These are phyloP conservation scores for Neoarthrinium moseri DNA, from an alignment of 2,329 filamentous ascomycete species.

Conservation along the genomic window DNA sequence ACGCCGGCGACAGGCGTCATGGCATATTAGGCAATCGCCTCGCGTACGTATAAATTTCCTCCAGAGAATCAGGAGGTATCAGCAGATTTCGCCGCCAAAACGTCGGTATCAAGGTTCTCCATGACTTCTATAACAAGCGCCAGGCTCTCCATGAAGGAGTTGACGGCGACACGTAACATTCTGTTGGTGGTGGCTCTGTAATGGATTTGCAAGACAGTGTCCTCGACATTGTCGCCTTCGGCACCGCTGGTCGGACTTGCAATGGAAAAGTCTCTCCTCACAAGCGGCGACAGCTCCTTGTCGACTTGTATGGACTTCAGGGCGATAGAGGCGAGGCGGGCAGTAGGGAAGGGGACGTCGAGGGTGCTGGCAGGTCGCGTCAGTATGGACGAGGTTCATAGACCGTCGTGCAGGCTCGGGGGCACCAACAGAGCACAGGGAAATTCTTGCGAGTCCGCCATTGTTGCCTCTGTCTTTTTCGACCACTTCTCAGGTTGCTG, in stretches of 20 bases:
- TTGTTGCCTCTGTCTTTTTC: too few relatives aligned
- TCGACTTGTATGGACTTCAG: conserved; percentile 79
- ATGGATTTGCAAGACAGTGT: conserved; percentile 63
- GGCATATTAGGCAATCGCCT: too few relatives aligned
- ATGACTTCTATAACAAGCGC: conserved; percentile 84
- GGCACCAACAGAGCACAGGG: too few relatives aligned
- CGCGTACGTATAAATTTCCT: too few relatives aligned
- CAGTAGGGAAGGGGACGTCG: conserved; percentile 76
- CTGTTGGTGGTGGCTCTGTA: conserved; percentile 91
- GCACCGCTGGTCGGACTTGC: conserved; percentile 25
- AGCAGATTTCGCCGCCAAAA: conserved; percentile 46
- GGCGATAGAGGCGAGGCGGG: conserved; percentile 75
- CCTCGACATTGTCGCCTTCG: conserved; percentile 22
- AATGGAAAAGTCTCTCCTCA: conserved; percentile 69
- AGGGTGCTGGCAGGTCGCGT: too few relatives aligned
- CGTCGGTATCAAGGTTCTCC: conserved; percentile 85
- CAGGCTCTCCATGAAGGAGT: conserved; percentile 92
- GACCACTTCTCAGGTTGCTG: too few relatives aligned
- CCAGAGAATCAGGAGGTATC: background rate
- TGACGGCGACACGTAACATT: conserved; percentile 94
- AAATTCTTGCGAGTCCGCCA: too few relatives aligned
- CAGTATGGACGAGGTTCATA: too few relatives aligned
- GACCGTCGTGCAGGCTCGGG: too few relatives aligned
- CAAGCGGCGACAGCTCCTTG: conserved; percentile 81
- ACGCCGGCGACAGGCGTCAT: too few relatives aligned